Evolutionary conservation across 2,329 filamentous ascomycete genomes (phyloP).

Genomic region (Paracoccidioides lutzii): DNA sequence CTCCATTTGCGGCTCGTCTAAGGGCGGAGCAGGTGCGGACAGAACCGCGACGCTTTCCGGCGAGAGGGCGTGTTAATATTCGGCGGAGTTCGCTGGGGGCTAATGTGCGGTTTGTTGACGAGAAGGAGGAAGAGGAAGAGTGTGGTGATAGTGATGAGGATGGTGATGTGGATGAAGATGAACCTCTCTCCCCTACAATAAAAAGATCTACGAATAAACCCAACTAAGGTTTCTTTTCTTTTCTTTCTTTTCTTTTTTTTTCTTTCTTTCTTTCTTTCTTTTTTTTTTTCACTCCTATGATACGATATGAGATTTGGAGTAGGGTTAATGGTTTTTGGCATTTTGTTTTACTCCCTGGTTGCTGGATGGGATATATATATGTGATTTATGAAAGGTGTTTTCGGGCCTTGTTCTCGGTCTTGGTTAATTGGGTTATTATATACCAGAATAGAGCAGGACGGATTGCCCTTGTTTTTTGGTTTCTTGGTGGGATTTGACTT

Average conservation of each 20-base stretch:
- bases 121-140: neutral
- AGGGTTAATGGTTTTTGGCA: neutral
- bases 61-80: constrained; percentile 14
- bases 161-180: neutral
- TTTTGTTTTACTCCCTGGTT: neutral
- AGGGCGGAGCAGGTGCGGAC: constrained; percentile 24
- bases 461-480: neutral
- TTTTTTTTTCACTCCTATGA: no score
- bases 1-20: constrained; percentile 32
- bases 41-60: constrained; percentile 9
- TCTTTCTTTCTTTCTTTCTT: no score
- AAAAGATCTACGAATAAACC: constrained; percentile 1
- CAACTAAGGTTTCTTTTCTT: neutral
- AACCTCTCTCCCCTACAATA: neutral
- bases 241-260: no score
- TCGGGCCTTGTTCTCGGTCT: neutral
- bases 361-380: neutral
- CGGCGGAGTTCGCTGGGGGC: constrained; percentile 18
- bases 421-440: neutral
- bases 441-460: neutral
- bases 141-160: neutral
- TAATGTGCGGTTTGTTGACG: constrained; percentile 7
- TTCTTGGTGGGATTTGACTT: neutral
- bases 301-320: neutral
- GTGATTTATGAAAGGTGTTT: neutral